Conservation (phyloP, 768 basidiomycete species). For the Chalciporus chontae region DNA sequence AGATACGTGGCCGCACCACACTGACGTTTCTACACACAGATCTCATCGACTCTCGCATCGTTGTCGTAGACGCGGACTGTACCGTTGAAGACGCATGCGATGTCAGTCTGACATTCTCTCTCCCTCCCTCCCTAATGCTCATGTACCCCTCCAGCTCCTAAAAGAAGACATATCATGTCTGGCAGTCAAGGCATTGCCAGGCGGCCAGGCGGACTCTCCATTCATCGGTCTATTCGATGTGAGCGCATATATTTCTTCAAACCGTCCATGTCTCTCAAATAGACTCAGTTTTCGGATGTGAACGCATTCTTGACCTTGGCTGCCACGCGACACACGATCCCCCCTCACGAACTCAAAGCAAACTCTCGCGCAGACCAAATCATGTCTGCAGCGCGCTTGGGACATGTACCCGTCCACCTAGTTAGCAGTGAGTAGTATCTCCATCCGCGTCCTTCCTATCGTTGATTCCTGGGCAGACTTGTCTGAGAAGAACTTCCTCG, state of each 20-base stretch:
- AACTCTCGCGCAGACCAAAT: slow-evolving; percentile 65
- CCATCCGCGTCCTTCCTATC: not conserved
- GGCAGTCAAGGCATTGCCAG: slow-evolving; percentile 45
- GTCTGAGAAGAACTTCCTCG: slow-evolving; percentile 81
- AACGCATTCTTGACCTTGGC: slow-evolving; percentile 86
- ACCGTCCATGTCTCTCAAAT: slow-evolving; percentile 6
- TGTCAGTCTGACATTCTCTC: slow-evolving; percentile 36
- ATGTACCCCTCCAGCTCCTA: slow-evolving; percentile 45
- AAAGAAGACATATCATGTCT: slow-evolving; percentile 63
- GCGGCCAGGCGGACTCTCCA: slow-evolving; percentile 20
- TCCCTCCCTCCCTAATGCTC: not conserved
- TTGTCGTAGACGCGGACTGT: slow-evolving; percentile 63
- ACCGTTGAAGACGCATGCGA: slow-evolving; percentile 84
- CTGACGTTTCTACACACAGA: slow-evolving; percentile 37
- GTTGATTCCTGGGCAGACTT: slow-evolving; percentile 47
- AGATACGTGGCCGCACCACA: not conserved
- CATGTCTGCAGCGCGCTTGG: slow-evolving; percentile 68
- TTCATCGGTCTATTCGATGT: slow-evolving; percentile 75
- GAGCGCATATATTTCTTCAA: slow-evolving; percentile 21
- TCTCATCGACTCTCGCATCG: slow-evolving; percentile 65
- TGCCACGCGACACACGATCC: slow-evolving; percentile 69
- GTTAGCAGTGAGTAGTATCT: slow-evolving; percentile 62
- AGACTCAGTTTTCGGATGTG: slow-evolving; percentile 69
- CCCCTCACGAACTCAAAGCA: slow-evolving; percentile 55
- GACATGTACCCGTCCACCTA: slow-evolving; percentile 68